Evolutionary conservation across 148 eudicot genomes (phyloP), one percentile per base, ranked within the genome.

Genomic region (Persicaria maculosa): DNA sequence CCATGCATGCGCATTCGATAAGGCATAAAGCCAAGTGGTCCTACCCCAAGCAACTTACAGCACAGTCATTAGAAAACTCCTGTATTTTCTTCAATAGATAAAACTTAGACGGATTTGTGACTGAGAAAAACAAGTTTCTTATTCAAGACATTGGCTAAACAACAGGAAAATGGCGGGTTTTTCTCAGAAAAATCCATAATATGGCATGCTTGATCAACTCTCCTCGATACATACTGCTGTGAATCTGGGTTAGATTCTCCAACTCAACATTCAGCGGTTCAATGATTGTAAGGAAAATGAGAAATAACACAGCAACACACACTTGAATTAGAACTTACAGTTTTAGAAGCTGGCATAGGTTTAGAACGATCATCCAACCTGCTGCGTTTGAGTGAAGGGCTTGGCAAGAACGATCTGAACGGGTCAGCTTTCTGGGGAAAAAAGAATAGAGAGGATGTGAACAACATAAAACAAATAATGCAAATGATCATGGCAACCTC

Each of bases 371-470:
- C 46, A 65, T 65, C 70, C 46, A 65, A 22, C 70, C 70, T 65
- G 17, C 70, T 43, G 19, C 70, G 70, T 65, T 65, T 65, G 46
- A 20, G 46, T 40, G 70, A 40, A 65, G 70, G 70, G 43, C 15
- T 65, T 65, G 70, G 70, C 70, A 65, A 65, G 70, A 65, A 65
- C 70, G 47, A 65, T 36, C 70, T 65, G 46, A 65, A 65, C n/a
- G 70, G 46, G 14, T 65, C 44, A 43, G 70, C 70, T 14, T 65
- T 65, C 47, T 65, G 47, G 46, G 5, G 7, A 15, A 40, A 5
- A 14, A 20, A 40, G 43, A 40, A 40, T 31, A 62, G 44, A 62
- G 68, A 61, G 40, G 31, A 25, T 10, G 44, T 40, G 47, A 14
- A 4, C n/a, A 8, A 40, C 67, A 20, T 25, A 22, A 59, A 12